Evolutionary conservation across 441 rosid genomes (phyloP).

Genomic region (Brassica hybrid): DNA sequence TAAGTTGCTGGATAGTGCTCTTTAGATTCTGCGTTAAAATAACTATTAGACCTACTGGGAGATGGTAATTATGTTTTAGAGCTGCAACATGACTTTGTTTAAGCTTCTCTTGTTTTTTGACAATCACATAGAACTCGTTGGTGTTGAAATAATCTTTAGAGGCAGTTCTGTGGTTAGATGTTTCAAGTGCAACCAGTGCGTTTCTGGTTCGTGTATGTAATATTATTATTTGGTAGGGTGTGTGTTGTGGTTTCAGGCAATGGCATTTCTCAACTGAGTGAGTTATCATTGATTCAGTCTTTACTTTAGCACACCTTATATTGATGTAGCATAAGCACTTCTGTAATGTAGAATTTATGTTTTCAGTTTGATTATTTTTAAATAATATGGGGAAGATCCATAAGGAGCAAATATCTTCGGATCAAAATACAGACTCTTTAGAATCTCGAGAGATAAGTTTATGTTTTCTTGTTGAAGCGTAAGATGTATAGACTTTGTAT

Average conservation of each 20-base stretch:
- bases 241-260: constrained; percentile 1
- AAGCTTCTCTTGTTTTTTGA: not conserved
- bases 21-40: not conserved
- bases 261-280: not conserved
- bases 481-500: not conserved
- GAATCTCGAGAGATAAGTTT: not conserved
- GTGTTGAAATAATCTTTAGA: constrained; percentile 11
- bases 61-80: not conserved
- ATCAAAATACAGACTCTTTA: not conserved
- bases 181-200: not conserved
- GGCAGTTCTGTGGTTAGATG: constrained; percentile 3
- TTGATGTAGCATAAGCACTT: constrained; percentile 15
- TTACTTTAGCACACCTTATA: not conserved
- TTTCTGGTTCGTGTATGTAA: constrained; percentile 12
- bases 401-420: not conserved
- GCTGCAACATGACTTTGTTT: not conserved
- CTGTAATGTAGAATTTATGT: not conserved
- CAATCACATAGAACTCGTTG: not conserved
- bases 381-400: constrained; percentile 5
- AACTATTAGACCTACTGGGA: not conserved
- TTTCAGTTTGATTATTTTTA: not conserved
- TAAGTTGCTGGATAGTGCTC: not conserved
- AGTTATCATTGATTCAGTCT: constrained; percentile 2
- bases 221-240: not conserved
- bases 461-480: not conserved